Base-by-base conservation (phyloP, 768 basidiomycete species). In the Phlebiopsis flavidoalba region DNA sequence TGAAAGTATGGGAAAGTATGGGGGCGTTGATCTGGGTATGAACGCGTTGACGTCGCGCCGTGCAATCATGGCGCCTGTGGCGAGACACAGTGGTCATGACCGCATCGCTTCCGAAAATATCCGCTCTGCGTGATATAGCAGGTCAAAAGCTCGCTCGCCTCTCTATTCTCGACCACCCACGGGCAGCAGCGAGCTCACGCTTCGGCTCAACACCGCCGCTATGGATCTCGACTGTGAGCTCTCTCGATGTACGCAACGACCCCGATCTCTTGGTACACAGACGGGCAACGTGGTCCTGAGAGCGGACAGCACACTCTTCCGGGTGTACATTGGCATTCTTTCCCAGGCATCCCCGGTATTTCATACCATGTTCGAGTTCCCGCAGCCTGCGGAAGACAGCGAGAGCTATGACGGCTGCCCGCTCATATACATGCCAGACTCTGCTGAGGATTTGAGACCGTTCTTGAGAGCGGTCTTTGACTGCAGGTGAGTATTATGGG, bases 351-450 rank as follows among this genome's bases (percentile, higher is more conserved):
- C 71, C 5, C 60, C 69, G 0, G 66, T 73, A 7, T 73, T 71
- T 56, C 53, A 50, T 10, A 67, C 67, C 53, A 69, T 71, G 68
- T 59, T 69, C 21, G 31, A 65, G 2, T 37, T 69, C 36, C 64
- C 66, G 1, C 61, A 66, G 45, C 66, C 65, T 24, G 47, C 58
- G 15, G 17, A 59, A 3, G 62, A 61, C 31, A 50, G 45, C 26
- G 70, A 71, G 35, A 58, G 51, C 0, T 64, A 67, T 46, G 67
- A 73, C 10, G 69, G 65, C 22, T 69, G 66, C 55, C 67, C 68
- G 6, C 48, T 72, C 7, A 66, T 72, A 15, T 58, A 61, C 10
- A 58, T 71, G n/a, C 62, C 62, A 0, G 71, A 72, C 53, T 52
- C 60, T 35, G 57, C 64, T 8, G 49, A 58, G 17, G 64, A 67